A percentile compares a stretch with the other conserved stretches of the same genome.
These are phyloP conservation scores for Quercus bicolor DNA, from an alignment of 306 rosid species.

Conservation along the genomic window DNA sequence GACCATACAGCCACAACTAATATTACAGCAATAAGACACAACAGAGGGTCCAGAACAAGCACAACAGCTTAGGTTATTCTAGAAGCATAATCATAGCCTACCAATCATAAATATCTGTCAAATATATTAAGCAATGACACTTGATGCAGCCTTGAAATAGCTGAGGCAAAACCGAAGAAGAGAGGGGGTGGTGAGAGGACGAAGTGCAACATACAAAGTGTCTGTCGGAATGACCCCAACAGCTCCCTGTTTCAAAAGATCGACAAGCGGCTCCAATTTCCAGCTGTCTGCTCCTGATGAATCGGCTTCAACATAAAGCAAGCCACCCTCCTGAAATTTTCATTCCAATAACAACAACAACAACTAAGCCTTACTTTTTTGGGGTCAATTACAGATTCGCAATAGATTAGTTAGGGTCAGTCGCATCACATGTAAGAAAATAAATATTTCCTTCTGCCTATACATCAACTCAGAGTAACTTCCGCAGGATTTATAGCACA, in stretches of 20 bases:
- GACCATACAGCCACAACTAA: background rate
- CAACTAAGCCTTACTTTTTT: too few relatives aligned
- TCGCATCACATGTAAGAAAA: background rate
- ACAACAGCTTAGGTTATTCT: background rate
- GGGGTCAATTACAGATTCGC: too few relatives aligned
- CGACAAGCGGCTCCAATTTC: constrained; percentile 71
- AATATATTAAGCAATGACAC: background rate
- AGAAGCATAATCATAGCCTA: background rate
- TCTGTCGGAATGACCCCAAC: constrained; percentile 96
- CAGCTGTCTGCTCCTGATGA: constrained; percentile 66
- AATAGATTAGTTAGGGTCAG: too few relatives aligned
- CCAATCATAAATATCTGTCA: background rate
- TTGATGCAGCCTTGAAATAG: background rate
- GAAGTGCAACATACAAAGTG: constrained; percentile 48
- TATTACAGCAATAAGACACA: background rate
- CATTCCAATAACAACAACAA: background rate
- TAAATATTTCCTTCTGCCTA: background rate
- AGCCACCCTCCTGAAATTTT: constrained; percentile 56
- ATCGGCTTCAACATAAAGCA: constrained; percentile 72
- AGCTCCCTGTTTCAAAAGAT: constrained; percentile 75
- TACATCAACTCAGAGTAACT: background rate
- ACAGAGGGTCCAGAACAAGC: background rate
- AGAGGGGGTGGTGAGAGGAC: background rate
- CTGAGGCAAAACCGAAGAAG: background rate
- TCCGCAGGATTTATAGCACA: background rate